Evolutionary conservation across 2,329 filamentous ascomycete species (phyloP).

Genomic region (Fusarium domesticum): DNA sequence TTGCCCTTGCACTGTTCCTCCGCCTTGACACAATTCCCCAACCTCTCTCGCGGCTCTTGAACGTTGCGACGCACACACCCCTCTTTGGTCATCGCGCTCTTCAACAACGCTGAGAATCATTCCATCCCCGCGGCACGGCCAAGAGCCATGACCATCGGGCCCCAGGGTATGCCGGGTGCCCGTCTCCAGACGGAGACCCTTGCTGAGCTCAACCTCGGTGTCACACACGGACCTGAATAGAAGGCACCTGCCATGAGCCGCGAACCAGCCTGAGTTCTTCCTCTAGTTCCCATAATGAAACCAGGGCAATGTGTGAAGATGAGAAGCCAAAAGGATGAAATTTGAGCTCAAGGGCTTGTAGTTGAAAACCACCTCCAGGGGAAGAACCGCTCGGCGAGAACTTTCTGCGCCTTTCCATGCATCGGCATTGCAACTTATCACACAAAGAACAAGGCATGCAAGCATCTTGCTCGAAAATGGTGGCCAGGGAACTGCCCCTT

Average conservation of each 20-base stretch:
- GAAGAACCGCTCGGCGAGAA: conserved; percentile 12
- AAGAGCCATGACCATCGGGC: not conserved
- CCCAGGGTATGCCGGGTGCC: not conserved
- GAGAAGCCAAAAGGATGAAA: too few species aligned
- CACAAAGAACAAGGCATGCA: conserved; percentile 4
- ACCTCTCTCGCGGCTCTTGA: not conserved
- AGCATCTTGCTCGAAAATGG: conserved; percentile 8
- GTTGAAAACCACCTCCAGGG: conserved; percentile 5
- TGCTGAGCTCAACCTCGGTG: conserved; percentile 5
- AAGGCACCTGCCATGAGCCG: not conserved
- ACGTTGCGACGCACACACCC: too few species aligned
- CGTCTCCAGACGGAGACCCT: conserved; percentile 7
- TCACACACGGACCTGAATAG: conserved; percentile 10
- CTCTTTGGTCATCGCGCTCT: too few species aligned
- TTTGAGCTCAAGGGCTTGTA: too few species aligned
- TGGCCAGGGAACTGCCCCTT: not conserved
- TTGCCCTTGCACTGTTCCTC: not conserved
- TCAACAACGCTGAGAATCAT: too few species aligned
- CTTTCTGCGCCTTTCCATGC: conserved; percentile 14
- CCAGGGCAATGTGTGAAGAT: too few species aligned
- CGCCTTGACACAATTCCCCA: not conserved
- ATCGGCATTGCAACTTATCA: conserved; percentile 5
- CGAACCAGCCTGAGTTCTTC: conserved; percentile 3
- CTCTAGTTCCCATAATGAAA: conserved; percentile 3
- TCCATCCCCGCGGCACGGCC: not conserved